phyloP scores from a whole-genome alignment of 73 alveolate genomes.

The Paramecium sonneborni region DNA sequence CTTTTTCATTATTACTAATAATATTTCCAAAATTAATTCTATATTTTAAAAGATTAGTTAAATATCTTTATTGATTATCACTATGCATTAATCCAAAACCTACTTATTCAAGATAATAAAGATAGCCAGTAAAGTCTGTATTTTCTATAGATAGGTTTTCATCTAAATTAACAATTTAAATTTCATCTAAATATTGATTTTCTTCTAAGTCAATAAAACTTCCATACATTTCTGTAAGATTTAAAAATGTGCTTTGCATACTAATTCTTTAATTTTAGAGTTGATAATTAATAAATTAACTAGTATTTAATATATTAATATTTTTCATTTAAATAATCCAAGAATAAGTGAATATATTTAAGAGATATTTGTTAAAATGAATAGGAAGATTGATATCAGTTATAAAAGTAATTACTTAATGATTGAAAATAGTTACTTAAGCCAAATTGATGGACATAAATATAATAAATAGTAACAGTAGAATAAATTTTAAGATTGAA shows the following conservation, averaged over 20 bases:
- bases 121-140: not conserved
- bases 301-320: not conserved
- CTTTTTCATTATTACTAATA: not conserved
- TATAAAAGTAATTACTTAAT: not conserved
- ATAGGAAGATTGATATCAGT: constrained; percentile 13
- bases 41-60: not conserved
- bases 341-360: not conserved
- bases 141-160: not conserved
- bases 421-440: not conserved
- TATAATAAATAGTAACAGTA: not conserved
- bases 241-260: not conserved
- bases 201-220: not conserved
- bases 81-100: not conserved
- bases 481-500: not conserved
- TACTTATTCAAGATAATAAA: not conserved
- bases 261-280: not conserved
- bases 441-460: not conserved
- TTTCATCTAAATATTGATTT: not conserved
- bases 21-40: not conserved
- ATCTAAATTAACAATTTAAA: not conserved
- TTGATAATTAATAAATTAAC: not conserved
- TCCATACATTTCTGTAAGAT: not conserved
- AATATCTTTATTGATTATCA: not conserved
- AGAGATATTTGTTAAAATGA: not conserved
- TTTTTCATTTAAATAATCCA: not conserved